Conservation (phyloP, 225 moss, liverwort and hornwort species). For the Polytrichum commune region DNA sequence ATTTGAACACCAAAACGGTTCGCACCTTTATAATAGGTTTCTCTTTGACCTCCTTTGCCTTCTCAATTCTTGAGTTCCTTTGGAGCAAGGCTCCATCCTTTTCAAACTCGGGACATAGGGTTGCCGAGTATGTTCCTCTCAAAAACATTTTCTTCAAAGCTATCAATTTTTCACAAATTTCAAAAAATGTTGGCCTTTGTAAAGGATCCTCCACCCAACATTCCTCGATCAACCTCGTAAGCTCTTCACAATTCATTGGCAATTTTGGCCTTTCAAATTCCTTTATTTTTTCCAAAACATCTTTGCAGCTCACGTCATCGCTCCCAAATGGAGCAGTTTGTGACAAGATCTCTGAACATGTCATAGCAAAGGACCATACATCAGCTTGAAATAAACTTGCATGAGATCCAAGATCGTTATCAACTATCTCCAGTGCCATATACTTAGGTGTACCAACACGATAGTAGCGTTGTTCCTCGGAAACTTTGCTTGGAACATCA, state of each 20-base stretch:
- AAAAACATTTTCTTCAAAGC: not conserved
- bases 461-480: no score
- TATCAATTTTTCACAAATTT: not conserved
- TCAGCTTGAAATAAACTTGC: not conserved
- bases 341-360: not conserved
- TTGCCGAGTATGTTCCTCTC: not conserved
- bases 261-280: not conserved
- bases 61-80: not conserved
- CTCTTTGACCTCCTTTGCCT: not conserved
- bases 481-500: not conserved
- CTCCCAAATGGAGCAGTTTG: not conserved
- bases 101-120: not conserved
- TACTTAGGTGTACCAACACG: not conserved
- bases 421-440: not conserved
- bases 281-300: not conserved
- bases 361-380: not conserved
- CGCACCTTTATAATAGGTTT: not conserved
- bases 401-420: not conserved
- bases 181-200: not conserved
- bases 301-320: no score
- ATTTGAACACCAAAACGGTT: not conserved
- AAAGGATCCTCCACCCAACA: not conserved
- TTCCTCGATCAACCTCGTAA: not conserved
- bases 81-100: not conserved
- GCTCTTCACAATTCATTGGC: not conserved